Evolutionary conservation across 306 rosid species (phyloP).

Genomic region (Quercus cerris): DNA sequence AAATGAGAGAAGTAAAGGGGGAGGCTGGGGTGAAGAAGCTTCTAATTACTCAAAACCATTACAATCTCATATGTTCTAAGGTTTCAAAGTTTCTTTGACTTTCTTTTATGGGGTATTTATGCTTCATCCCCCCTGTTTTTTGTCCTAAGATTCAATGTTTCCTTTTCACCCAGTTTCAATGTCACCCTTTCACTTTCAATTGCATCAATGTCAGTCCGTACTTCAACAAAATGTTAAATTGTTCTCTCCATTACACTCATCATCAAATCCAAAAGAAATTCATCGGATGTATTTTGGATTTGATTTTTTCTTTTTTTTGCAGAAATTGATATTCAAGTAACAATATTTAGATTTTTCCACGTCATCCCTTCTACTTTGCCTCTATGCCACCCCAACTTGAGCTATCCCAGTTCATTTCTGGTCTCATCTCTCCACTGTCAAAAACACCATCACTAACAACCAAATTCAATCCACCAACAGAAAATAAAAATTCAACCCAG

Average conservation of each 20-base stretch:
- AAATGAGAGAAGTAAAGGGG: no score
- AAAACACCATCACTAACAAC: not conserved
- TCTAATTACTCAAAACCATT: not conserved
- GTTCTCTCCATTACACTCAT: not conserved
- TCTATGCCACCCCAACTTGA: not conserved
- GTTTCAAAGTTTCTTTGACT: not conserved
- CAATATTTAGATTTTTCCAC: not conserved
- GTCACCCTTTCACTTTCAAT: not conserved
- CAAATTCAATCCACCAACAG: not conserved
- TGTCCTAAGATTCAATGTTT: not conserved
- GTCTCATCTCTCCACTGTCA: not conserved
- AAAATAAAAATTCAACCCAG: no score
- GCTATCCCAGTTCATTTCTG: not conserved
- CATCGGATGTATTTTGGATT: not conserved
- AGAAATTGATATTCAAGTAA: not conserved
- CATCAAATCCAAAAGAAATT: not conserved
- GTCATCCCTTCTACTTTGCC: not conserved
- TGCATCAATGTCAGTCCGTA: not conserved
- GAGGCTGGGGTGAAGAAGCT: no score
- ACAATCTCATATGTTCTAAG: not conserved
- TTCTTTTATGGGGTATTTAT: not conserved
- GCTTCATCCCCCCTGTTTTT: not conserved
- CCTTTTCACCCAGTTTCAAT: not conserved
- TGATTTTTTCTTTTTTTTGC: not conserved
- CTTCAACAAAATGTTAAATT: not conserved